A percentile compares a stretch with the other conserved stretches of the same genome.
Evolutionary conservation across 2,329 filamentous ascomycete species (phyloP).

Genomic region (Colletotrichum limetticola): DNA sequence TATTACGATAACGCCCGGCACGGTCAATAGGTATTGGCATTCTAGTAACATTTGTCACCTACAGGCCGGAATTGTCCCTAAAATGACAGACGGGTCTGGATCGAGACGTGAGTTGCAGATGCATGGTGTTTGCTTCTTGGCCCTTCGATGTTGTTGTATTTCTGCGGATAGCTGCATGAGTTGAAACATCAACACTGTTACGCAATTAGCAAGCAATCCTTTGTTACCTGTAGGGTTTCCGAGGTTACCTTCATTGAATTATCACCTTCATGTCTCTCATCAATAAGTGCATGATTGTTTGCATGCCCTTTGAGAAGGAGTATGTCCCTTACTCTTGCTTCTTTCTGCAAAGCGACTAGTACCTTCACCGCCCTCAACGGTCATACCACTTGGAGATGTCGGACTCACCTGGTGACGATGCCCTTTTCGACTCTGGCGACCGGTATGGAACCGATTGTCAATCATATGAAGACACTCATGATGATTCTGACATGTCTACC

Average conservation of each 20-base stretch:
- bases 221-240: not conserved
- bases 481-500: not conserved
- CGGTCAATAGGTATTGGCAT: not conserved
- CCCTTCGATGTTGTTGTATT: not conserved
- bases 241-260: not conserved
- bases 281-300: not conserved
- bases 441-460: not conserved
- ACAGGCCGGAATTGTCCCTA: no score
- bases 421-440: not conserved
- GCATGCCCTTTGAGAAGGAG: not conserved
- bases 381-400: not conserved
- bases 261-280: not conserved
- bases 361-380: not conserved
- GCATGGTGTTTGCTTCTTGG: not conserved
- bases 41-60: not conserved
- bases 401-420: not conserved
- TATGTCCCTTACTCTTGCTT: not conserved
- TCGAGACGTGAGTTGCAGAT: not conserved
- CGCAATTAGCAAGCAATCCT: not conserved
- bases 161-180: not conserved
- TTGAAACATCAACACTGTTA: not conserved
- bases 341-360: not conserved
- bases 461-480: not conserved
- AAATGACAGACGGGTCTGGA: no score
- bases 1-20: no score